phyloP scores from a whole-genome alignment of 164 flowering plant species.

The Macadamia tetraphylla region DNA sequence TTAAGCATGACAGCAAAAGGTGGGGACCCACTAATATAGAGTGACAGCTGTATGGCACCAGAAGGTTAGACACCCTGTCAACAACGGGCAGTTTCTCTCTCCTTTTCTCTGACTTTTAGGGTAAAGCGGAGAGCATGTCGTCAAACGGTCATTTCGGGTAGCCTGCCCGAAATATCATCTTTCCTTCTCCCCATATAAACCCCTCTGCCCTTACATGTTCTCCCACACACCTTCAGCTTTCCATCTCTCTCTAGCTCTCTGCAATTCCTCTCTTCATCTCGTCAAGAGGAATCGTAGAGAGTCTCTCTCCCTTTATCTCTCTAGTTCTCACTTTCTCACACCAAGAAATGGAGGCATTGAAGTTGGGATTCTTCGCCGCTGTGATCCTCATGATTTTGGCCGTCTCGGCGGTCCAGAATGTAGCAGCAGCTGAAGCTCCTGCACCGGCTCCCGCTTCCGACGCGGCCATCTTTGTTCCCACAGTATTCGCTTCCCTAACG shows the following conservation, averaged over 20 bases:
- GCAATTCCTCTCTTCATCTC: background rate
- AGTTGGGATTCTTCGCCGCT: conserved; percentile 24
- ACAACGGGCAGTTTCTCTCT: background rate
- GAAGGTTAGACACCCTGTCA: conserved; percentile 10
- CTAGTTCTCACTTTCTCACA: background rate
- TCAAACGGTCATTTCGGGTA: conserved; percentile 7
- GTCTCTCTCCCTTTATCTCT: background rate
- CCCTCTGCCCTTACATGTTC: background rate
- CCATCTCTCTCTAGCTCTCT: background rate
- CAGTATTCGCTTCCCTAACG: conserved; percentile 13
- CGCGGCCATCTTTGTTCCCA: conserved; percentile 16
- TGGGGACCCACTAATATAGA: background rate
- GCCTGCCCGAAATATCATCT: background rate
- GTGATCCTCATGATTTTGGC: conserved; percentile 30
- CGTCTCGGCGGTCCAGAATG: conserved; percentile 19
- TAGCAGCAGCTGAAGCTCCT: conserved; percentile 23
- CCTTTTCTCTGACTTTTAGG: background rate
- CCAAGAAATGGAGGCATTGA: conserved; percentile 34
- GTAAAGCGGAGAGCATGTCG: background rate
- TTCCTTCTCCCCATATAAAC: background rate
- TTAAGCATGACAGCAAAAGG: background rate
- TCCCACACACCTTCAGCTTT: background rate
- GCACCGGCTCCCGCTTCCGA: conserved; percentile 26
- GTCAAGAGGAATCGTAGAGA: background rate
- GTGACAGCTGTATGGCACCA: conserved; percentile 11